Evolutionary conservation across 768 basidiomycete species (phyloP).

Genomic region (Macrolepiota fuliginosa): DNA sequence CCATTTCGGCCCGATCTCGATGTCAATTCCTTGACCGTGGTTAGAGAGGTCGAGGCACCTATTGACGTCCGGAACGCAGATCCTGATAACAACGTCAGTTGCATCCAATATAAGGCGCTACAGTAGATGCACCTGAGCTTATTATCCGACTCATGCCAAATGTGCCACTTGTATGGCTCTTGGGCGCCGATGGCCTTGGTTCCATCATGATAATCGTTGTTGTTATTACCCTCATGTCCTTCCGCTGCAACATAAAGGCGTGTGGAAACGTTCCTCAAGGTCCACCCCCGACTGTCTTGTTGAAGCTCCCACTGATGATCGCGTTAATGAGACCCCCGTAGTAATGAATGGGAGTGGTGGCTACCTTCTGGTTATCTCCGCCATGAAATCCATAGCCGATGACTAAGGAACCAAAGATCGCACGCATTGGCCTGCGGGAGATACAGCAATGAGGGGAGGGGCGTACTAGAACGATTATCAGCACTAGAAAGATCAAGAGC

Average conservation of each 20-base stretch:
- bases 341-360: background rate
- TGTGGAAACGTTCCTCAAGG: slow-evolving; percentile 30
- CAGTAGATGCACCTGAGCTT: slow-evolving; percentile 23
- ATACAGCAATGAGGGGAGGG: background rate
- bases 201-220: slow-evolving; percentile 24
- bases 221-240: background rate
- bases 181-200: slow-evolving; percentile 25
- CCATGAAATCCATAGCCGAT: slow-evolving; percentile 8
- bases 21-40: slow-evolving; percentile 37
- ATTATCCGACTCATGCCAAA: slow-evolving; percentile 25
- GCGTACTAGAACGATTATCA: background rate
- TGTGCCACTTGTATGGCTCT: slow-evolving; percentile 32
- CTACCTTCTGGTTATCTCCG: slow-evolving; percentile 43
- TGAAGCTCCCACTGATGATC: slow-evolving; percentile 34
- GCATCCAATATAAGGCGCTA: background rate
- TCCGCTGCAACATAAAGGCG: slow-evolving; percentile 30
- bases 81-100: slow-evolving; percentile 22
- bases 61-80: slow-evolving; percentile 32
- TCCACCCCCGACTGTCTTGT: slow-evolving; percentile 20
- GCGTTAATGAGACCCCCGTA: background rate
- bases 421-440: background rate
- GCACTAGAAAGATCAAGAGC: slow-evolving; percentile 5
- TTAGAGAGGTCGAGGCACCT: slow-evolving; percentile 40
- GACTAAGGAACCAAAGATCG: background rate
- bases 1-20: slow-evolving; percentile 43